These are phyloP conservation scores for Leucocoprinus sp. DNA, from an alignment of 768 basidiomycete genomes.

Conservation along the genomic window DNA sequence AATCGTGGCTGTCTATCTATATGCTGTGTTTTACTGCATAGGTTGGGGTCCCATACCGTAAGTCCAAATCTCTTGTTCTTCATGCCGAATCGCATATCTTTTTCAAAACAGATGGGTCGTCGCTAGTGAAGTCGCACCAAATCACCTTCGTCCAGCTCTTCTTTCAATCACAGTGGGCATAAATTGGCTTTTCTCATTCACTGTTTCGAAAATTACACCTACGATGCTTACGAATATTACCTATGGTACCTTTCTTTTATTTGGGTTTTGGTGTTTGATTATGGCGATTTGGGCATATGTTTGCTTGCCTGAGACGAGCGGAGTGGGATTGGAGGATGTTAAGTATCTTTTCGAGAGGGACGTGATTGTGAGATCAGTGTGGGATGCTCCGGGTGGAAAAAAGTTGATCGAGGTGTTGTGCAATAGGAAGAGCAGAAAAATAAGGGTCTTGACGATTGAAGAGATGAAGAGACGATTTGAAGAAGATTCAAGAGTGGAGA, in stretches of 20 bases:
- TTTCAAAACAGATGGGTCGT: slow-evolving; percentile 32
- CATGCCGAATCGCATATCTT: neutral
- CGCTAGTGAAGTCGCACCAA: slow-evolving; percentile 35
- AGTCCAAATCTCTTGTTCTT: slow-evolving; percentile 11
- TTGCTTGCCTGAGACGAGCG: slow-evolving; percentile 39
- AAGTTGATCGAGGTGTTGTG: slow-evolving; percentile 23
- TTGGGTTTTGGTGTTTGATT: slow-evolving; percentile 32
- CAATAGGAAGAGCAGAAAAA: too few species aligned
- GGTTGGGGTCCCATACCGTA: slow-evolving; percentile 32
- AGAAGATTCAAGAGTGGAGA: neutral
- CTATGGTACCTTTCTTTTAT: slow-evolving; percentile 35
- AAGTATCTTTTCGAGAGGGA: slow-evolving; percentile 34
- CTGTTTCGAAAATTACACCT: slow-evolving; percentile 35
- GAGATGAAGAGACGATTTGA: slow-evolving; percentile 13
- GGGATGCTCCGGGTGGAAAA: slow-evolving; percentile 33
- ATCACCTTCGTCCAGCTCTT: slow-evolving; percentile 31
- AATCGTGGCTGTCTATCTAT: slow-evolving; percentile 37
- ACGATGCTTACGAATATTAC: slow-evolving; percentile 25
- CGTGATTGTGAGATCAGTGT: slow-evolving; percentile 25
- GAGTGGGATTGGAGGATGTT: slow-evolving; percentile 39
- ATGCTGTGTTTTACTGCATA: slow-evolving; percentile 38
- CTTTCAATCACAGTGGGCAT: slow-evolving; percentile 30
- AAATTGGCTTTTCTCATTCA: slow-evolving; percentile 41
- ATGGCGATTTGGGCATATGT: slow-evolving; percentile 37
- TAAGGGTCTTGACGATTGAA: too few species aligned